Conservation (phyloP, 2,329 filamentous ascomycete genomes). For the Fusarium xyrophilum region DNA sequence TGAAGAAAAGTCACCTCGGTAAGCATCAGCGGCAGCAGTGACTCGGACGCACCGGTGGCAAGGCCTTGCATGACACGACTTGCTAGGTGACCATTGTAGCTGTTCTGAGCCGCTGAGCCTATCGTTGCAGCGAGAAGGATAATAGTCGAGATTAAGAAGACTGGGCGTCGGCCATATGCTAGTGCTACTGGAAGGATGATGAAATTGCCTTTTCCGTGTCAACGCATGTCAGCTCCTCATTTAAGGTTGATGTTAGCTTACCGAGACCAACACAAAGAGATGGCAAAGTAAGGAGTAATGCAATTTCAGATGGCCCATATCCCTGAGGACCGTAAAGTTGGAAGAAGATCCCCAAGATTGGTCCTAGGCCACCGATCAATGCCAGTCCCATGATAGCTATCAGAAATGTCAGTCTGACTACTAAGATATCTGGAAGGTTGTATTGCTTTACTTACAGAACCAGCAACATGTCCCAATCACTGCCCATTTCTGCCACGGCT, state of each 20-base stretch:
- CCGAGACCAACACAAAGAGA: background rate
- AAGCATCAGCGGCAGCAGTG: background rate
- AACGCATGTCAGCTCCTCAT: too few relatives aligned
- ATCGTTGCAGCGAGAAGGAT: background rate
- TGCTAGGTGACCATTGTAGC: background rate
- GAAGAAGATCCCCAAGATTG: background rate
- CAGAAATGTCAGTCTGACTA: fast-evolving
- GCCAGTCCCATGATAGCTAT: background rate
- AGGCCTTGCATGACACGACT: background rate
- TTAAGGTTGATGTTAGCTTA: fast-evolving
- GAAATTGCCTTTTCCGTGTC: background rate
- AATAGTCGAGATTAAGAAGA: background rate
- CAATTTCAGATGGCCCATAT: background rate
- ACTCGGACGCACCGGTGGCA: background rate
- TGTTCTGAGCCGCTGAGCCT: background rate
- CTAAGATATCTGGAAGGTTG: fast-evolving
- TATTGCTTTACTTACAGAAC: background rate
- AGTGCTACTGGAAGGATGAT: background rate
- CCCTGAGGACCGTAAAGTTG: background rate
- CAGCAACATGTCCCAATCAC: background rate
- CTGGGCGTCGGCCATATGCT: background rate
- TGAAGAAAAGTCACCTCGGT: background rate
- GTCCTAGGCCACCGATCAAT: background rate
- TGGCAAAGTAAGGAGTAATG: background rate
- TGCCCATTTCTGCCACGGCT: background rate